Evolutionary conservation across 2,329 filamentous ascomycete genomes (phyloP).

Genomic region (Fusarium virguliforme): DNA sequence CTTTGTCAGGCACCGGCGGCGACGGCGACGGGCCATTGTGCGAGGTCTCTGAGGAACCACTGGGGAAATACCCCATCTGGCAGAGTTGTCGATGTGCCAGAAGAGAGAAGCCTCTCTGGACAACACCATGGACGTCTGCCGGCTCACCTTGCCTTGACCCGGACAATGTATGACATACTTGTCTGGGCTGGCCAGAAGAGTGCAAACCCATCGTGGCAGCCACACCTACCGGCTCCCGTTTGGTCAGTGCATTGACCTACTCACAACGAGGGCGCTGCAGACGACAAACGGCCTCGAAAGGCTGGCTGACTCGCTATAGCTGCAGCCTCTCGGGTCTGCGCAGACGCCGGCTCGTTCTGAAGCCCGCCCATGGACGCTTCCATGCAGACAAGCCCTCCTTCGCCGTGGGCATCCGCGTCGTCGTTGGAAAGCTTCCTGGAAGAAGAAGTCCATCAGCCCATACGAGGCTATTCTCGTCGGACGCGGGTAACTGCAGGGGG

Average conservation of each 20-base stretch:
- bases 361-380: conserved; percentile 11
- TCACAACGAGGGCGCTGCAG: conserved; percentile 12
- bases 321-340: conserved; percentile 20
- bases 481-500: conserved; percentile 53
- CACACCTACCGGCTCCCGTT: conserved; percentile 17
- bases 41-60: conserved; percentile 12
- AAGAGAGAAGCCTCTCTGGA: neutral
- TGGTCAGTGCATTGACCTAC: conserved; percentile 2
- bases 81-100: neutral
- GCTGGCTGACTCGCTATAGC: conserved; percentile 7
- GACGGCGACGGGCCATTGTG: neutral
- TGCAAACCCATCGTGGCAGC: conserved; percentile 27
- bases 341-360: conserved; percentile 4
- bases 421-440: conserved; percentile 12
- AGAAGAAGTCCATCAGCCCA: conserved; percentile 33
- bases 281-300: conserved; percentile 18
- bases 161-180: conserved; percentile 20
- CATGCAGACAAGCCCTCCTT: conserved; percentile 20
- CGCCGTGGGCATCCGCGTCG: conserved; percentile 10
- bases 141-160: conserved; percentile 22
- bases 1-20: conserved; percentile 2
- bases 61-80: neutral
- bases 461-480: conserved; percentile 58
- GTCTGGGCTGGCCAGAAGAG: neutral
- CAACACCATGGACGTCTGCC: neutral